These are phyloP conservation scores for Aspergillus persii DNA, from an alignment of 2,329 filamentous ascomycete genomes.

Conservation along the genomic window DNA sequence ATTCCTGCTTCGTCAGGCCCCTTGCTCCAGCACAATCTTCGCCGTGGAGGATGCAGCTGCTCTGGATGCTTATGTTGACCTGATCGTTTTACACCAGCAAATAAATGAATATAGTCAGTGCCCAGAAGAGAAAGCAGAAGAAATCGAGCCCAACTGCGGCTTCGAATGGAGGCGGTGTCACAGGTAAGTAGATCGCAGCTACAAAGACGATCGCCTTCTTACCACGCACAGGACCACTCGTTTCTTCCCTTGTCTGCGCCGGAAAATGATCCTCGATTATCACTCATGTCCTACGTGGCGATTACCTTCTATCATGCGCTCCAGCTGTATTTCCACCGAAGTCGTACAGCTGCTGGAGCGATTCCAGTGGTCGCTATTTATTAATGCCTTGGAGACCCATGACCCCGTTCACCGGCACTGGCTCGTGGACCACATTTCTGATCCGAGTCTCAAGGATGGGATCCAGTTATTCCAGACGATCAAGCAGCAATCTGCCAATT, in stretches of 20 bases:
- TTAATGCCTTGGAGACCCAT: slow-evolving; percentile 5
- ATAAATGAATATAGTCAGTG: slow-evolving; percentile 8
- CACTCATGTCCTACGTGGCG: slow-evolving; percentile 10
- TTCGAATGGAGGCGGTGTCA: slow-evolving; percentile 1
- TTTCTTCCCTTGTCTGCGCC: neutral
- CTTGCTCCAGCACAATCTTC: neutral
- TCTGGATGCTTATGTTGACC: slow-evolving; percentile 11
- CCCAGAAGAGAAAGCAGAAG: neutral
- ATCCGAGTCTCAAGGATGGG: slow-evolving; percentile 5
- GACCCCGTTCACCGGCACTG: slow-evolving; percentile 11
- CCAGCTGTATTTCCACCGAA: slow-evolving; percentile 8
- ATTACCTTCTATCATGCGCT: slow-evolving; percentile 9
- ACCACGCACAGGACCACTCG: neutral
- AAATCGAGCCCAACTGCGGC: neutral
- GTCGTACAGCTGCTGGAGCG: slow-evolving; percentile 8
- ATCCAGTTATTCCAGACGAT: neutral
- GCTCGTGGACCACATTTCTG: slow-evolving; percentile 7
- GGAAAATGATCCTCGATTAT: neutral
- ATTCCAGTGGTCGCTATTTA: slow-evolving; percentile 14
- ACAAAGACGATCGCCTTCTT: neutral
- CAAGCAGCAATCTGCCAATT: neutral
- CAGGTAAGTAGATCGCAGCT: neutral
- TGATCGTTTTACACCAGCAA: slow-evolving; percentile 10
- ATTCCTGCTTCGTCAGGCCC: slow-evolving; percentile 1
- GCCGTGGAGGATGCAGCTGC: slow-evolving; percentile 6